These are phyloP conservation scores for Hypoxylon sp. DNA, from an alignment of 2,329 filamentous ascomycete species.

Conservation along the genomic window DNA sequence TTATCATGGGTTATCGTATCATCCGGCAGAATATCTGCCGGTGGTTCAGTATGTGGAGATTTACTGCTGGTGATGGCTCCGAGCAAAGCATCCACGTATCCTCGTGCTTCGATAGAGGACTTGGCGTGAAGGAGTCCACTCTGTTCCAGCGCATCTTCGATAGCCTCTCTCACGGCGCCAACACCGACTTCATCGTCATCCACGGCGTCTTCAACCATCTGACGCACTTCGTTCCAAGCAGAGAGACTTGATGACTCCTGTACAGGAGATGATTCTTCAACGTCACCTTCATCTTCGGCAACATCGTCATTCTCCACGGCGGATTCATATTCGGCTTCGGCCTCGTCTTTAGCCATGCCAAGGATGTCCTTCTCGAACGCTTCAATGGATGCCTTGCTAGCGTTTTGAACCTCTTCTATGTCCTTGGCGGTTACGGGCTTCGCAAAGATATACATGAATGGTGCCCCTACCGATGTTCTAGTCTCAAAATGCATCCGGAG, in stretches of 20 bases:
- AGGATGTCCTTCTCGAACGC: slow-evolving; percentile 77
- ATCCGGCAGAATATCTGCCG: slow-evolving; percentile 8
- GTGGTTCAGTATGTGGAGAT: slow-evolving; percentile 20
- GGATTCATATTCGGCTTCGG: slow-evolving; percentile 45
- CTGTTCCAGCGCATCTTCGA: slow-evolving; percentile 69
- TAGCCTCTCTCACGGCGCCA: slow-evolving; percentile 66
- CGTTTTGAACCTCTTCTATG: slow-evolving; percentile 80
- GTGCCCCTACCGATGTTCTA: slow-evolving; percentile 65
- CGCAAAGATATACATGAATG: slow-evolving; percentile 90
- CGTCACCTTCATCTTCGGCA: slow-evolving; percentile 46
- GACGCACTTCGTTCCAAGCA: slow-evolving; percentile 69
- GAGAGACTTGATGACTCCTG: slow-evolving; percentile 55
- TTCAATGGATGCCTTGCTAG: slow-evolving; percentile 74
- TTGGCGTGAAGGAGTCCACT: slow-evolving; percentile 66
- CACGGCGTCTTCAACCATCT: slow-evolving; percentile 69
- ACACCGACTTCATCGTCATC: slow-evolving; percentile 70
- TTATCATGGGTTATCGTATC: slow-evolving; percentile 24
- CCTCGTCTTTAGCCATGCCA: slow-evolving; percentile 60
- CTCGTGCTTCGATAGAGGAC: slow-evolving; percentile 62
- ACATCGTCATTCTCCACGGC: slow-evolving; percentile 45
- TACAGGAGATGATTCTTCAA: slow-evolving; percentile 41
- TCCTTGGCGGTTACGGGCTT: slow-evolving; percentile 83
- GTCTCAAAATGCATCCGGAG: slow-evolving; percentile 88
- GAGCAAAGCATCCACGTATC: slow-evolving; percentile 67
- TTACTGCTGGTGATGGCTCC: slow-evolving; percentile 61